phyloP scores from a whole-genome alignment of 169 alveolate genomes.

The Plasmodium billcollinsi region DNA sequence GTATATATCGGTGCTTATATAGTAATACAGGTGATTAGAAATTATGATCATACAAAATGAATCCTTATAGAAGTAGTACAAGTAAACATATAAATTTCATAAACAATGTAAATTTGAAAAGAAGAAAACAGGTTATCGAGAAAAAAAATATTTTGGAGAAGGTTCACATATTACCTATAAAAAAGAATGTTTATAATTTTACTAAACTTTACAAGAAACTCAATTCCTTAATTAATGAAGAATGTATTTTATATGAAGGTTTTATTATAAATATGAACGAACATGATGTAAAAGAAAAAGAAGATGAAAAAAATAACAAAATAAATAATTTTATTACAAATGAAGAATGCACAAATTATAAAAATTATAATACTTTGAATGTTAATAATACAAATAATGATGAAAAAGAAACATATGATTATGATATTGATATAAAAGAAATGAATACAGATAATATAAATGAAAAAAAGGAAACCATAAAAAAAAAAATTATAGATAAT shows the following conservation, averaged over 20 bases:
- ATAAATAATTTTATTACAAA: neutral
- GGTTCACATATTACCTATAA: slow-evolving; percentile 59
- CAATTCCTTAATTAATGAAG: slow-evolving; percentile 26
- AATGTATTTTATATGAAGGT: slow-evolving; percentile 49
- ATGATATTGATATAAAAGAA: neutral
- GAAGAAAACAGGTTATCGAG: slow-evolving; percentile 32
- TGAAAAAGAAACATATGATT: neutral
- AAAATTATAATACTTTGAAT: too few relatives aligned
- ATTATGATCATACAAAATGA: slow-evolving; percentile 30
- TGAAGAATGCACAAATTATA: neutral
- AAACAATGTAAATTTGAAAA: slow-evolving; percentile 14
- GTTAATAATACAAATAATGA: neutral
- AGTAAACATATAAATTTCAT: slow-evolving; percentile 40
- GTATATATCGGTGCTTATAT: neutral
- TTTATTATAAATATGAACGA: slow-evolving; percentile 21
- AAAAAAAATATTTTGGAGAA: slow-evolving; percentile 41
- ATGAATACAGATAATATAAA: neutral
- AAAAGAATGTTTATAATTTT: slow-evolving; percentile 11
- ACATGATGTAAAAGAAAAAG: neutral
- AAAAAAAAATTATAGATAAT: neutral
- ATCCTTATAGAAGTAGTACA: slow-evolving; percentile 20
- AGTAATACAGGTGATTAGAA: neutral
- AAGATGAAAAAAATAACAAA: neutral
- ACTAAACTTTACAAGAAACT: slow-evolving; percentile 17
- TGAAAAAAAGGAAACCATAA: neutral